phyloP scores from a whole-genome alignment of 768 basidiomycete species.

The Lepiota subincarnata region DNA sequence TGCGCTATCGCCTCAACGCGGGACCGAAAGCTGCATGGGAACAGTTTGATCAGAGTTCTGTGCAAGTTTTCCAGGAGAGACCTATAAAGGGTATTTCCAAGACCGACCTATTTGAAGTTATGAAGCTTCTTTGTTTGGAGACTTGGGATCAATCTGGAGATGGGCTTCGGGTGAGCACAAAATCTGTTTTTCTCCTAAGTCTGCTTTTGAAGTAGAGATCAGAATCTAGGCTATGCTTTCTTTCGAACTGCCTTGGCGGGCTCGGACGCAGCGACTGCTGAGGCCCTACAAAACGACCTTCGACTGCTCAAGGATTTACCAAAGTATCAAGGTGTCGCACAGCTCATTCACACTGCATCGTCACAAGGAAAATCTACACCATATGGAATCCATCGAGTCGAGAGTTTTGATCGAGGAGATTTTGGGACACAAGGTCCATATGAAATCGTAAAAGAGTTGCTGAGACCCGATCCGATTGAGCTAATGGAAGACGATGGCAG shows the following conservation, averaged over 20 bases:
- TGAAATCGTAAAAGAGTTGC: conserved; percentile 29
- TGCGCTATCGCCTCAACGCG: conserved; percentile 7
- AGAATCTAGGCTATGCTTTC: conserved; percentile 8
- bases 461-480: conserved; percentile 38
- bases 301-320: not conserved
- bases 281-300: not conserved
- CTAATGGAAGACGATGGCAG: conserved; percentile 57
- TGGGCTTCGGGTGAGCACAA: not conserved
- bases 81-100: conserved; percentile 2
- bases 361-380: not conserved
- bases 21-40: conserved; percentile 10
- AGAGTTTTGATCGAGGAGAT: not conserved
- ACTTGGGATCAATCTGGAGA: not conserved
- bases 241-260: not conserved
- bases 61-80: not conserved
- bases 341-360: not conserved
- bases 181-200: not conserved
- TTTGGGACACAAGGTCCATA: not conserved
- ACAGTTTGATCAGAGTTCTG: not conserved
- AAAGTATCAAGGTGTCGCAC: not conserved
- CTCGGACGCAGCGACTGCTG: not conserved
- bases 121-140: conserved; percentile 8
- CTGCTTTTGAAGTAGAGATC: not conserved
- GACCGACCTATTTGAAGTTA: not conserved
- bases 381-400: no score